Evolutionary conservation across 1,139 yeast species (phyloP), one percentile per base, ranked within the genome.

Genomic region (Suhomyces panamericanus): DNA sequence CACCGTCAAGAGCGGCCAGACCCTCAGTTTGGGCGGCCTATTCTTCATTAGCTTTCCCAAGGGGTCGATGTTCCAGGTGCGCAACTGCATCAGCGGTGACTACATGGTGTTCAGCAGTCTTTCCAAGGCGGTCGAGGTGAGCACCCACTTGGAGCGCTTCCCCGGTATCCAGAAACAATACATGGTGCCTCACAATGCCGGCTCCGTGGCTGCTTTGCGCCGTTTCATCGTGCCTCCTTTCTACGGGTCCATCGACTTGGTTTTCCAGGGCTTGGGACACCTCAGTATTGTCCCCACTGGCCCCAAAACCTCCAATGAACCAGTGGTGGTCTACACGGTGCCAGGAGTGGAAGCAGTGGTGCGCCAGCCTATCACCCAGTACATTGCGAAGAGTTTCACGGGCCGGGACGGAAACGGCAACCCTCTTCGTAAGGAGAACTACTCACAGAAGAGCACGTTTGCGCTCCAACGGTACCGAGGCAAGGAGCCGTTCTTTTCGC

Each of bases 231-330:
- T 85, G 5, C 90, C 91, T 0, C 87, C 87, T n/a, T 84, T 84
- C 52, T 67, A 66, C 42, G 95, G 91, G 0, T 67, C 81, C 2
- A 69, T 85, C 15, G 93, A 87, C 54, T 57, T 88, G 24, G 87
- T 87, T 0, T 56, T 89, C 12, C 80, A 83, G 40, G 85, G 85
- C 43, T 59, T 85, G 13, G 96, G 96, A 0, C 81, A 78, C 51
- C 53, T 88, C 2, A 81, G 83, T 43, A 60, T 88, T 31, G 77
- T 76, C 20, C 83, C 89, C 1, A 81, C 86, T 0, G 93, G 95
- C 2, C 49, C 60, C 2, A 67, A 66, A 44, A 28, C 29, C 0
- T 53, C 55, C 13, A 64, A 67, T 37, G 61, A 62, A 8, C 65
- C 73, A 1, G 48, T 72, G 29, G 62, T 62, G 30, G 56, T 74